Evolutionary conservation across 208 protist genomes (phyloP), one percentile per base, ranked within the genome.

Genomic region (Kentomonas sorsogonicus): DNA sequence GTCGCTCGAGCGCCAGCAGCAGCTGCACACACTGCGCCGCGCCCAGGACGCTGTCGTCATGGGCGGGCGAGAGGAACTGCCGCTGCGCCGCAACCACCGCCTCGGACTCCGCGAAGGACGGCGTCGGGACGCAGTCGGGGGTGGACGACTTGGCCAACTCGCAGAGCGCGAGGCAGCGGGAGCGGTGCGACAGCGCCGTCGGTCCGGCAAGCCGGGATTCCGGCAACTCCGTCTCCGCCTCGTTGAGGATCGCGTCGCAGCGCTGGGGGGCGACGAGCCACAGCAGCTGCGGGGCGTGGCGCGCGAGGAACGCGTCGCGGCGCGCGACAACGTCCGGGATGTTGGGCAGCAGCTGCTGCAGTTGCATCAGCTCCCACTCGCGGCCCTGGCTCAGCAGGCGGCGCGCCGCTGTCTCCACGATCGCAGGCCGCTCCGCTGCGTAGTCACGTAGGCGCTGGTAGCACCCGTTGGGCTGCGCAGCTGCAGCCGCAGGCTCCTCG

Each of bases 321-420:
- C 63, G 66, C 15, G 45, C 39, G 1, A 63, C 38, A 11, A 67
- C 66, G 18, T 57, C 51, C 16, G 69, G 69, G 53, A 60, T 60
- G 15, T 36, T 44, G 2, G 53, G 58, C 39, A 90, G 36, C n/a
- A 88, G 56, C 3, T 74, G 26, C n/a, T 77, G 82, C 23, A 93
- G 58, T n/a, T 74, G 60, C 38, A 89, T 69, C 46, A 93, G 63
- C 60, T 93, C 86, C 82, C 77, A 88, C 55, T 89, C 79, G 3
- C 86, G 74, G 16, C 72, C 64, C 50, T 77, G 60, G 26, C 62
- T 26, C 58, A 79, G 60, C 22, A 93, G 65, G 4, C 64, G 53
- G 10, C 65, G 67, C 27, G 89, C 57, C 5, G 82, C 77, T 16
- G 79, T 74, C 7, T 72, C 60, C 31, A 79, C 67, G 45, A 83